Base-by-base conservation (phyloP, 148 eudicot species). In the Arctostaphylos glauca region DNA sequence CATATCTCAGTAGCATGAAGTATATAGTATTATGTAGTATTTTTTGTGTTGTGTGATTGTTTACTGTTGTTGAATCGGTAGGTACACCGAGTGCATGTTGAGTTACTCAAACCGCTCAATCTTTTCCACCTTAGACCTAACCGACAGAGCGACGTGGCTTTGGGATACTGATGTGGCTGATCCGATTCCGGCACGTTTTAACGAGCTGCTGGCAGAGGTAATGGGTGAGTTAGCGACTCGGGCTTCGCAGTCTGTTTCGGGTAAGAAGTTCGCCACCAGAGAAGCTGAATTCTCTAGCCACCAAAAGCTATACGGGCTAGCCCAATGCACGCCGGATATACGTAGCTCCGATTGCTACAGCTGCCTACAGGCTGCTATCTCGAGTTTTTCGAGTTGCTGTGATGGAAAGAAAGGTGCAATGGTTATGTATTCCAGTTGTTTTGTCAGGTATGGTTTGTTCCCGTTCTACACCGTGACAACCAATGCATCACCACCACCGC, bases 271-370 rank as follows among this genome's bases (percentile, higher is more conserved):
- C 14, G 85, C 84, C 0, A 73, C 80, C 0, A 53, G 19, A 25
- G 66, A 25, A 52, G 56, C 3, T 15, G 53, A 72, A 2, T 49
- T 74, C 3, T n/a, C 68, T 18, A 38, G 50, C 2, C 23, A 31
- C 3, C 38, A 66, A 18, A 50, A 60, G 44, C 16, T 88, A 9
- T 89, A 89, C 46, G 81, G 64, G 1, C 9, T 89, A 79, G 86
- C 46, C 59, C 91, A 87, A 58, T 89, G 91, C 79, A 85, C 91
- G 3, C 89, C 88, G 1, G 91, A 89, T 62, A 47, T 89, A 19
- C 43, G 66, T 3, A 12, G 15, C 6, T 3, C 13, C 5, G 85
- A 81, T 74, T 89, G 91, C 68, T 16, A 52, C 3, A 47, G 7
- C 21, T 89, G 91, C 16, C 56, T 87, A 62, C 52, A 21, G 3